Evolutionary conservation across 2,329 filamentous ascomycete species (phyloP).

Genomic region (Talaromyces albobiverticillius): DNA sequence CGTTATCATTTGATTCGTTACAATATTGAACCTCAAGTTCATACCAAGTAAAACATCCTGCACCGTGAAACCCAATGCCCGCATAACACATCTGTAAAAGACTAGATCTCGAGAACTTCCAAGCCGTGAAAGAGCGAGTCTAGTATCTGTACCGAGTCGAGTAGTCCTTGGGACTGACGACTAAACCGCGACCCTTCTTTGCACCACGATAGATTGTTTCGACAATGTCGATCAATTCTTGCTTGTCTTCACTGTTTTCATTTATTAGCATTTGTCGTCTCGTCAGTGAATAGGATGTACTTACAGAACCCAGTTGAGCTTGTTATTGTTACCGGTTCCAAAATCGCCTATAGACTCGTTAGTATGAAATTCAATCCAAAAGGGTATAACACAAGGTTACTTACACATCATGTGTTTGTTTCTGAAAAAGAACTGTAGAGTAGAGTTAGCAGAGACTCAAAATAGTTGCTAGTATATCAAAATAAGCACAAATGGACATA

Average conservation of each 20-base stretch:
- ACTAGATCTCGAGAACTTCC: not conserved
- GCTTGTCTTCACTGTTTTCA: constrained; percentile 72
- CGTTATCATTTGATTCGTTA: not conserved
- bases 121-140: constrained; percentile 5
- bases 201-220: constrained; percentile 98
- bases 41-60: not conserved
- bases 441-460: constrained; percentile 10
- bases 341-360: constrained; percentile 59
- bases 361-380: not conserved
- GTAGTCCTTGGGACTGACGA: constrained; percentile 86
- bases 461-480: not conserved
- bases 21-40: constrained; percentile 18
- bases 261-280: not conserved
- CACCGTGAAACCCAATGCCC: not conserved
- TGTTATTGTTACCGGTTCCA: constrained; percentile 98
- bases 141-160: constrained; percentile 68
- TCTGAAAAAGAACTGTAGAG: constrained; percentile 78
- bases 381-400: not conserved
- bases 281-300: not conserved
- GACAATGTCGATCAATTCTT: constrained; percentile 96
- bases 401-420: constrained; percentile 87
- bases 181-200: constrained; percentile 94
- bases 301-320: constrained; percentile 83
- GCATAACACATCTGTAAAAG: no score
- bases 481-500: constrained; percentile 1